These are phyloP conservation scores for Linderina pennispora DNA, from an alignment of 192 early-diverging fungal species.

Conservation along the genomic window DNA sequence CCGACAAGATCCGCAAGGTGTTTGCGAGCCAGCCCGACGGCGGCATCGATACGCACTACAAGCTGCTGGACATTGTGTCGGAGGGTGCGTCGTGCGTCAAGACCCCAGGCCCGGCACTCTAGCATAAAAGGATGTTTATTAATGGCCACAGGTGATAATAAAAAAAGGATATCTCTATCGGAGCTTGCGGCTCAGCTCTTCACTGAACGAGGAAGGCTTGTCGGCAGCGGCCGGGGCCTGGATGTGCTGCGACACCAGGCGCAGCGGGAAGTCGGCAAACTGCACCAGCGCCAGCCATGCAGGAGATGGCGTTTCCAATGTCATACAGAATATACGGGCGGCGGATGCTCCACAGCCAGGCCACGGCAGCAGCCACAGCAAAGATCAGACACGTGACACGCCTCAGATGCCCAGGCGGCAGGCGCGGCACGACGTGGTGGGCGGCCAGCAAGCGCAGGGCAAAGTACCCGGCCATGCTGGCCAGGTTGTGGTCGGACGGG, in stretches of 20 bases:
- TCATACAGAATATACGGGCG: constrained; percentile 58
- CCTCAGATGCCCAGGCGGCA: constrained; percentile 8
- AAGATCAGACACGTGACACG: constrained; percentile 34
- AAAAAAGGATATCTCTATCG: too few relatives aligned
- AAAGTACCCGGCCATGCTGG: constrained; percentile 38
- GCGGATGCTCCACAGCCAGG: constrained; percentile 52
- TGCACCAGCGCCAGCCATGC: constrained; percentile 38
- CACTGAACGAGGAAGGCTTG: neutral
- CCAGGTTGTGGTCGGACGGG: constrained; percentile 61
- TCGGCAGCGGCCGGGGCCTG: too few relatives aligned
- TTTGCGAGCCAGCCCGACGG: constrained; percentile 35
- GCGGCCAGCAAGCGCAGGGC: constrained; percentile 24
- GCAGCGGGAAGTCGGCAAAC: constrained; percentile 15
- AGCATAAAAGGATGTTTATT: neutral
- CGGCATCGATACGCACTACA: constrained; percentile 29
- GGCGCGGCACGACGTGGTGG: constrained; percentile 19
- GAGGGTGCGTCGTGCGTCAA: constrained; percentile 38
- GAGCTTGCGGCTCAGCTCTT: constrained; percentile 7
- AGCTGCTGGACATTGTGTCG: constrained; percentile 43
- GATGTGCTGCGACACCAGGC: too few relatives aligned
- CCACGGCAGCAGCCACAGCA: constrained; percentile 37
- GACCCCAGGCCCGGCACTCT: neutral
- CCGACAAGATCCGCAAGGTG: constrained; percentile 37
- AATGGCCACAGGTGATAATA: neutral
- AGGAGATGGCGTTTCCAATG: constrained; percentile 41